Base-by-base conservation (phyloP, 2,329 filamentous ascomycete species). In the Exophiala sp. region DNA sequence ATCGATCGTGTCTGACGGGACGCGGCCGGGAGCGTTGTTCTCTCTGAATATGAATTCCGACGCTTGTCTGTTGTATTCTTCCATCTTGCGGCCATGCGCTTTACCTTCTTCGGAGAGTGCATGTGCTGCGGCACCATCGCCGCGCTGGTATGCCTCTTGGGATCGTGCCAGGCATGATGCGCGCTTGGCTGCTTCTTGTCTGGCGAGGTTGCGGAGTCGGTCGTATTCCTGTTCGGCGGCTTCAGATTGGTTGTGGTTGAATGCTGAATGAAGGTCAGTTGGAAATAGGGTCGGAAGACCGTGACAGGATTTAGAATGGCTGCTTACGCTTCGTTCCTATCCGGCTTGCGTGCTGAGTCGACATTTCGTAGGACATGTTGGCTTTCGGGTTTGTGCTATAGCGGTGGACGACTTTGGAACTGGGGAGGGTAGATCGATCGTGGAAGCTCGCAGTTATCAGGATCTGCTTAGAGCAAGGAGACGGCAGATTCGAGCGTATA, bases 11-110 rank as follows among this genome's bases (percentile, higher is more conserved):
- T 97, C 91, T 34, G 75, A 74, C 13, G 80, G 77, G 8, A 95
- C 85, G 54, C 85, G 81, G 14, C 81, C 86, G 2, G 75, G 68
- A 16, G 86, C 83, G 66, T 97, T 97, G 74, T 96, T 96, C 71
- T 91, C 88, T 34, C 89, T 84, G 74, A 98, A 96, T 66, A 97
- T 97, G 69, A 80, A 95, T 52, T 96, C 87, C 52, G 87, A 88
- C 1, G 93, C 93, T 68, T 95, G 88, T 58, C 80, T 82, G 75
- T 96, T 96, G 73, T 89, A 94, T 53, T 84, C 76, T 59, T 94
- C 88, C 81, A 94, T 93, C 66, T 85, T 80, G 51, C 81, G 80
- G 35, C 84, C 89, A 68, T 97, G 90, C 38, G 73, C 70, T 70
- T 97, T 95, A 64, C 86, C 88, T 69, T 95, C 80, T 62, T 93